phyloP scores from a whole-genome alignment of 805 yeast species.

The Candida mattraensis region DNA sequence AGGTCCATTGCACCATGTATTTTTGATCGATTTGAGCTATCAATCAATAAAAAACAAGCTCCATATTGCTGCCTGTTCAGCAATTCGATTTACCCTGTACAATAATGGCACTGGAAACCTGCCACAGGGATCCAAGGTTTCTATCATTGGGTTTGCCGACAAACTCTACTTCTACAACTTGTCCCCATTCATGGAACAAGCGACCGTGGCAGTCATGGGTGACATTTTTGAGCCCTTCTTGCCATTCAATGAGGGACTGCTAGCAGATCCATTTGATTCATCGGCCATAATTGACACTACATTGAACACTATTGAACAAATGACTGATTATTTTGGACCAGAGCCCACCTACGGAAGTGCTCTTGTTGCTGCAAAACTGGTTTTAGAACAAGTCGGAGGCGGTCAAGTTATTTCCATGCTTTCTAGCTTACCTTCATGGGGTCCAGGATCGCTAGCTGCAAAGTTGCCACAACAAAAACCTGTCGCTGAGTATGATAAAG shows the following conservation, averaged over 20 bases:
- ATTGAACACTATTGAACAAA: conserved; percentile 56
- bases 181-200: conserved; percentile 50
- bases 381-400: conserved; percentile 67
- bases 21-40: conserved; percentile 67
- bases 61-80: conserved; percentile 65
- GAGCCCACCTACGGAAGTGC: conserved; percentile 84
- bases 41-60: conserved; percentile 59
- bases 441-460: conserved; percentile 67
- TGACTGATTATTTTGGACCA: conserved; percentile 40
- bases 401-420: conserved; percentile 78
- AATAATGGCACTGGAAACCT: conserved; percentile 30
- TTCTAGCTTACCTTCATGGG: conserved; percentile 73
- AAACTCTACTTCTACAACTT: conserved; percentile 72
- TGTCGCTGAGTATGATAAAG: conserved; percentile 44
- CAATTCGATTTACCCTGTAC: conserved; percentile 58
- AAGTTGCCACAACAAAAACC: conserved; percentile 37
- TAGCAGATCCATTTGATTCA: conserved; percentile 75
- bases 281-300: conserved; percentile 64
- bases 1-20: conserved; percentile 63
- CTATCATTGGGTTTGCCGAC: conserved; percentile 76
- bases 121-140: conserved; percentile 52
- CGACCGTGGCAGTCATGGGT: conserved; percentile 58
- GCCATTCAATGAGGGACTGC: conserved; percentile 77
- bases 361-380: conserved; percentile 60
- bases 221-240: conserved; percentile 79